Conservation (phyloP, 2,329 filamentous ascomycete genomes). For the Fusarium sp. region DNA sequence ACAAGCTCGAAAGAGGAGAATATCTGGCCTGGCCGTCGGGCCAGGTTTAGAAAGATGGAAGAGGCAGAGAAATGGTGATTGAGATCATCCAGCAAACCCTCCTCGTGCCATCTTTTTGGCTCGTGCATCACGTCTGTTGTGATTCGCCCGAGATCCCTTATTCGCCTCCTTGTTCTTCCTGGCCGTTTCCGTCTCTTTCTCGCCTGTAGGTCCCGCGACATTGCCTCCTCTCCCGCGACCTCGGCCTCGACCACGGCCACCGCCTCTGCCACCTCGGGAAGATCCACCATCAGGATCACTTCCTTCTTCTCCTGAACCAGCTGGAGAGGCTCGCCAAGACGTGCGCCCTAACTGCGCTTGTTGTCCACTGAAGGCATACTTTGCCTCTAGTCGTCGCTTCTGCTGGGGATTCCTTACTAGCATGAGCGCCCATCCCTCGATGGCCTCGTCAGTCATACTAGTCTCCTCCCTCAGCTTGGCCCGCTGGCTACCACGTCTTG, state of each 20-base stretch:
- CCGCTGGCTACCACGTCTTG: slow-evolving; percentile 72
- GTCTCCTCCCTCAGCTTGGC: slow-evolving; percentile 77
- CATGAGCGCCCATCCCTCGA: slow-evolving; percentile 96
- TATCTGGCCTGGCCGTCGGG: neutral
- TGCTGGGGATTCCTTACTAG: slow-evolving; percentile 77
- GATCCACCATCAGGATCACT: slow-evolving; percentile 60
- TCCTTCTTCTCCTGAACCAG: slow-evolving; percentile 67
- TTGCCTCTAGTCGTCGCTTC: slow-evolving; percentile 75
- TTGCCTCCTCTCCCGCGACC: slow-evolving; percentile 66
- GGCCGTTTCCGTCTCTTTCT: slow-evolving; percentile 77
- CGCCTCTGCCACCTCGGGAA: slow-evolving; percentile 59
- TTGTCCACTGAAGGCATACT: slow-evolving; percentile 73
- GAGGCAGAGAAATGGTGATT: slow-evolving; percentile 31
- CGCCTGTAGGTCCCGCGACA: slow-evolving; percentile 72
- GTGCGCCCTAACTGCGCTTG: slow-evolving; percentile 75
- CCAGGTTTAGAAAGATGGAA: slow-evolving; percentile 25
- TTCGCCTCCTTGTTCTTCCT: slow-evolving; percentile 83
- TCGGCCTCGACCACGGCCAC: slow-evolving; percentile 60
- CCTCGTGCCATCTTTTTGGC: slow-evolving; percentile 73
- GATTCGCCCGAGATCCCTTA: slow-evolving; percentile 85
- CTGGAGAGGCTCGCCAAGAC: slow-evolving; percentile 68
- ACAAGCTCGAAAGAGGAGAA: slow-evolving; percentile 36
- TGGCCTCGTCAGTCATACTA: slow-evolving; percentile 90
- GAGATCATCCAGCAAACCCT: slow-evolving; percentile 51
- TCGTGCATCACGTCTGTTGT: slow-evolving; percentile 80